Conservation (phyloP, 345 rosid species). For the Aegle marmelos region DNA sequence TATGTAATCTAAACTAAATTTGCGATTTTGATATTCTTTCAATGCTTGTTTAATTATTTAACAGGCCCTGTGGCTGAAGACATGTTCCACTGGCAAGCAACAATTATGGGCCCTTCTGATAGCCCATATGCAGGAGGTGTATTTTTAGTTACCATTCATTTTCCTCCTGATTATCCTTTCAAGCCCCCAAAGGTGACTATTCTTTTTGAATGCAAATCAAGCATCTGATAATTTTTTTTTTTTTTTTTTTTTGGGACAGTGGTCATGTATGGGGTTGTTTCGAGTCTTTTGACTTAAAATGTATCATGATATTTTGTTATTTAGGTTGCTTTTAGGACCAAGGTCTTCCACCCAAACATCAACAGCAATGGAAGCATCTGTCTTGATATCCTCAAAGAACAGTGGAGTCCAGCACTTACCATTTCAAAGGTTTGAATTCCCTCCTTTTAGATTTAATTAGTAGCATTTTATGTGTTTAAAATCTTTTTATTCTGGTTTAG, state of each 20-base stretch:
- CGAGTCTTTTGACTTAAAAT: no score
- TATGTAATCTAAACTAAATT: background rate
- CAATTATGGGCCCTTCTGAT: constrained; percentile 43
- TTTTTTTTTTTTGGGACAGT: no score
- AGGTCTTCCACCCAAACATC: background rate
- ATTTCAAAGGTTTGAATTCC: background rate
- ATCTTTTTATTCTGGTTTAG: background rate
- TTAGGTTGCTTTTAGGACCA: background rate
- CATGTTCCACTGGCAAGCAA: constrained; percentile 40
- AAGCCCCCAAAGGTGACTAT: constrained; percentile 38
- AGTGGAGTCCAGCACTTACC: background rate
- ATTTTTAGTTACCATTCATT: constrained; percentile 32
- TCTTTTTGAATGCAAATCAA: no score
- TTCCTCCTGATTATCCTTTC: constrained; percentile 43
- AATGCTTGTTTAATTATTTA: background rate
- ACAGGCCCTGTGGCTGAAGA: constrained; percentile 35
- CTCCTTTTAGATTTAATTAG: no score
- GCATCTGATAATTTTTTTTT: no score
- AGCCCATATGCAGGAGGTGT: constrained; percentile 43
- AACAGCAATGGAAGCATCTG: background rate
- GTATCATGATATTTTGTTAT: no score
- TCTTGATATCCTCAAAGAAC: background rate
- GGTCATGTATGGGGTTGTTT: no score
- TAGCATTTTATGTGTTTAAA: background rate
- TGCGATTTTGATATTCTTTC: background rate